A percentile compares a stretch with the other conserved stretches of the same genome.
These are phyloP conservation scores for Vitellaria paradoxa DNA, from an alignment of 179 eudicot genomes.

Conservation along the genomic window DNA sequence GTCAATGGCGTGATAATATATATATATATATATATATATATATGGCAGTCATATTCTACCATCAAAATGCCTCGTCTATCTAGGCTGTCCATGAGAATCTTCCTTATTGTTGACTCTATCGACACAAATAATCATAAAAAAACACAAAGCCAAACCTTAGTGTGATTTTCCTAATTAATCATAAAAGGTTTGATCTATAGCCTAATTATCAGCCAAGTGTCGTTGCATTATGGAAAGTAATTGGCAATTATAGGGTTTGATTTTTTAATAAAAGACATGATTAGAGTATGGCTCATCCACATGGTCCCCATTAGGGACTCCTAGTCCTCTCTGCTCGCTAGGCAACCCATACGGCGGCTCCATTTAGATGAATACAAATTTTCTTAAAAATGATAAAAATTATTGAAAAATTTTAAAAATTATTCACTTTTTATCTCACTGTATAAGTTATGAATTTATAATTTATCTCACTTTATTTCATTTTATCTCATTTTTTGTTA, in stretches of 20 bases:
- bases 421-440: too few relatives aligned
- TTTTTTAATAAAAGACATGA: neutral
- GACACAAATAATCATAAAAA: neutral
- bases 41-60: neutral
- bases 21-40: too few relatives aligned
- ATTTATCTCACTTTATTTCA: too few relatives aligned
- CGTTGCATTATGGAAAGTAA: neutral
- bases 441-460: too few relatives aligned
- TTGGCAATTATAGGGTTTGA: neutral
- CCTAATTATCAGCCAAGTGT: neutral
- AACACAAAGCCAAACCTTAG: too few relatives aligned
- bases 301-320: constrained; percentile 14
- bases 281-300: constrained; percentile 1
- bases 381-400: too few relatives aligned
- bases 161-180: too few relatives aligned
- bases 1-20: too few relatives aligned
- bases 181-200: too few relatives aligned
- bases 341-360: neutral
- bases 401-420: too few relatives aligned
- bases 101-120: neutral
- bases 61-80: neutral
- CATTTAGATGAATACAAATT: too few relatives aligned
- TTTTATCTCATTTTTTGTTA: too few relatives aligned
- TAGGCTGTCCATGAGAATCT: neutral
- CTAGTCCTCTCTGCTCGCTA: constrained; percentile 1